Percentiles rank a stretch among this genome's conserved stretches.
These are phyloP conservation scores for Phyllosticta paracitricarpa DNA, from an alignment of 2,329 filamentous ascomycete species.

Conservation along the genomic window DNA sequence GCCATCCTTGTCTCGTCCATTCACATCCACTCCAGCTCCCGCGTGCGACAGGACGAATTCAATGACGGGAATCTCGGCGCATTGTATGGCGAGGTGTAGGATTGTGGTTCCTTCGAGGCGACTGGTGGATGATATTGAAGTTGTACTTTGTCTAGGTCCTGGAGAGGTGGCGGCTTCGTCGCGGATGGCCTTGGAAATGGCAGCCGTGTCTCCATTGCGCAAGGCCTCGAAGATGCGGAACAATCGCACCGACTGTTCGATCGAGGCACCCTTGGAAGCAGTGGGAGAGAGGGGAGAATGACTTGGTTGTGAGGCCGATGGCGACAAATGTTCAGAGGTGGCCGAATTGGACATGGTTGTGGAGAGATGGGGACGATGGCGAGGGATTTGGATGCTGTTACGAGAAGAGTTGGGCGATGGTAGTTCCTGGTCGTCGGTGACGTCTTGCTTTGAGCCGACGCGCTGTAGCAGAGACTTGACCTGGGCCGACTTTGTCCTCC, in stretches of 20 bases:
- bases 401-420: slow-evolving; percentile 17
- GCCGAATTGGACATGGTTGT: slow-evolving; percentile 17
- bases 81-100: slow-evolving; percentile 88
- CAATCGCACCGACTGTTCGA: slow-evolving; percentile 89
- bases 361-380: slow-evolving; percentile 16
- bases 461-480: slow-evolving; percentile 28
- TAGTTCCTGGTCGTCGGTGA: slow-evolving; percentile 23
- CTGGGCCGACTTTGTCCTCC: slow-evolving; percentile 31
- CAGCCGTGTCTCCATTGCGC: slow-evolving; percentile 78
- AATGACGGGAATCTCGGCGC: slow-evolving; percentile 82
- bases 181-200: slow-evolving; percentile 76
- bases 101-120: slow-evolving; percentile 73
- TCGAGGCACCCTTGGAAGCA: slow-evolving; percentile 34
- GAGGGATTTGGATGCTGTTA: slow-evolving; percentile 14
- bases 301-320: slow-evolving; percentile 15
- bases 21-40: slow-evolving; percentile 62
- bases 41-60: slow-evolving; percentile 78
- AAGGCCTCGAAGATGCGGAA: slow-evolving; percentile 92
- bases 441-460: slow-evolving; percentile 18
- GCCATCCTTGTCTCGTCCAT: slow-evolving; percentile 82
- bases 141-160: slow-evolving; percentile 43
- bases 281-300: slow-evolving; percentile 20
- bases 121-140: slow-evolving; percentile 30
- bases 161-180: slow-evolving; percentile 41
- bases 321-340: slow-evolving; percentile 9